Conservation (phyloP, 768 basidiomycete genomes). For the Boletus barrowsii region DNA sequence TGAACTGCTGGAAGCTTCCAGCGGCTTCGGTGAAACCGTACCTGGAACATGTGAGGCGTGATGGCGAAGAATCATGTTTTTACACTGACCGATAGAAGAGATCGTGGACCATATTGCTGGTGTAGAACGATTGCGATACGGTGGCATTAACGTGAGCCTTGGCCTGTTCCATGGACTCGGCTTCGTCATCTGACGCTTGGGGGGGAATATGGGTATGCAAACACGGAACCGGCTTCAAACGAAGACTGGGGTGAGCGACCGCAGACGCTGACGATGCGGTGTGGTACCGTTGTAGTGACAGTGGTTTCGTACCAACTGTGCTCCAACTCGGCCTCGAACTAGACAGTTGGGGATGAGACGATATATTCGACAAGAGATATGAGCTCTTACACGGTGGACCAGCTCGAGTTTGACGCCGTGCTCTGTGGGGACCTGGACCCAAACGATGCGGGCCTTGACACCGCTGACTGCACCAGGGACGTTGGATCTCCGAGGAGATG, state of each 20-base stretch:
- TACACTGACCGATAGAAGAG: conserved; percentile 63
- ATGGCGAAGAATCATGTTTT: not conserved
- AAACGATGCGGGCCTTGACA: conserved; percentile 77
- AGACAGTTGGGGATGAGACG: not conserved
- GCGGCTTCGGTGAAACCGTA: conserved; percentile 90
- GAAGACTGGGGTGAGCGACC: not conserved
- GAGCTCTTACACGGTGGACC: conserved; percentile 47
- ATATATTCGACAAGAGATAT: not conserved
- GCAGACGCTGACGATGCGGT: conserved; percentile 80
- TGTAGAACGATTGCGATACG: conserved; percentile 87
- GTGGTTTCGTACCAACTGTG: conserved; percentile 97
- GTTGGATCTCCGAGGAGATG: conserved; percentile 45
- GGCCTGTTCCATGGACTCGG: conserved; percentile 67
- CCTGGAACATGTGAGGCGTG: conserved; percentile 34
- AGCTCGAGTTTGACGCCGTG: conserved; percentile 63
- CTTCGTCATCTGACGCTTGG: conserved; percentile 43
- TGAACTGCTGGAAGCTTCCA: conserved; percentile 98
- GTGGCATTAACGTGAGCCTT: conserved; percentile 83
- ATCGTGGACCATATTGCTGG: conserved; percentile 77
- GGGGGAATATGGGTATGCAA: conserved; percentile 78
- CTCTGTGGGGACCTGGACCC: conserved; percentile 74
- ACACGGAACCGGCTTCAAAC: conserved; percentile 31
- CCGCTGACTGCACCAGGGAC: conserved; percentile 79
- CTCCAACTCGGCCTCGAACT: conserved; percentile 91
- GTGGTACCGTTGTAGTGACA: conserved; percentile 67